Evolutionary conservation across 2,329 filamentous ascomycete genomes (phyloP).

Genomic region (Penicillium italicum): DNA sequence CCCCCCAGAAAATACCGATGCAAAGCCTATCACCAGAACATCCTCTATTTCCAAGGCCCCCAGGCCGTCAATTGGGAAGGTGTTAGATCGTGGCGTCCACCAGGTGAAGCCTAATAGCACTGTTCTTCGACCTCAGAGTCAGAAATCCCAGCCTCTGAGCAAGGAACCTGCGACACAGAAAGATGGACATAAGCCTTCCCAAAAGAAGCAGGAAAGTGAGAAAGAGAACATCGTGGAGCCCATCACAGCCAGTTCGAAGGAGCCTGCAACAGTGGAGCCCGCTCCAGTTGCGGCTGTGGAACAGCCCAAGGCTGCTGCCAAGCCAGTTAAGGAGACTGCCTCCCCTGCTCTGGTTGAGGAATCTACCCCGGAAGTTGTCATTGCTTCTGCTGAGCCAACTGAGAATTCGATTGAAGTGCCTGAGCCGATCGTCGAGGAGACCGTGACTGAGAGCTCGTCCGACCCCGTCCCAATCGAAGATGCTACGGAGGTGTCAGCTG

Average conservation of each 20-base stretch:
- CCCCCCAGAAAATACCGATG: conserved; percentile 46
- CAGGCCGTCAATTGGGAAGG: conserved; percentile 24
- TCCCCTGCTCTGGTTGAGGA: not conserved
- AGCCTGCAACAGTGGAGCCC: conserved; percentile 3
- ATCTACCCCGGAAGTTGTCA: not conserved
- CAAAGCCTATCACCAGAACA: conserved; percentile 38
- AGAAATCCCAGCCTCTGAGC: conserved; percentile 17
- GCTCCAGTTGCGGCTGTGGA: conserved; percentile 1
- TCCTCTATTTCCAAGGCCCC: conserved; percentile 21
- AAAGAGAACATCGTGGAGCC: conserved; percentile 19
- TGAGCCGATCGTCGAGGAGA: conserved; percentile 12
- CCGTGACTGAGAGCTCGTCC: not conserved
- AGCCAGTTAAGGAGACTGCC: not conserved
- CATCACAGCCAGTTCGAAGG: conserved; percentile 8
- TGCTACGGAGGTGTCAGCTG: not conserved
- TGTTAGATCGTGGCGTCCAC: conserved; percentile 18
- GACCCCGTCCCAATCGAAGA: not conserved
- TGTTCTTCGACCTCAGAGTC: conserved; percentile 19
- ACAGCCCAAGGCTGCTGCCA: conserved; percentile 2
- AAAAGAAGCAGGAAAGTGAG: conserved; percentile 14
- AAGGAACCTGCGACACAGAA: conserved; percentile 7
- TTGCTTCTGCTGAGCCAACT: not conserved
- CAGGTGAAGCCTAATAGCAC: conserved; percentile 18
- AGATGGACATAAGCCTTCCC: conserved; percentile 6
- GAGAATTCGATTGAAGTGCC: conserved; percentile 5